Evolutionary conservation across 305 asterid species (phyloP), one percentile per base, ranked within the genome.

Genomic region (Solanum hybrid): DNA sequence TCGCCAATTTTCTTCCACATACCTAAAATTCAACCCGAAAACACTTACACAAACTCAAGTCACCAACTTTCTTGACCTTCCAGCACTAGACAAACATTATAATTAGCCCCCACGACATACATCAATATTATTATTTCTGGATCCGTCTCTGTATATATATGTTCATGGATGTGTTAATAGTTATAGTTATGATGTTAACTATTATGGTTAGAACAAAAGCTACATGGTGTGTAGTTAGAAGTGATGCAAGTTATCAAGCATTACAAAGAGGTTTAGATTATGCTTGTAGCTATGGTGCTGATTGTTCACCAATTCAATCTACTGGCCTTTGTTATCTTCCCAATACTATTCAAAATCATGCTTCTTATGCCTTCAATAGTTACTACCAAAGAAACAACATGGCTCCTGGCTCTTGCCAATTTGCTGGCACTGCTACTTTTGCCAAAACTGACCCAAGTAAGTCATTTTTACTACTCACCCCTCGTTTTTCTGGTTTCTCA

Each of bases 361-460:
- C 98, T 69, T 95, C 99, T 2, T 97, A 97, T 88, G 99, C 99
- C 29, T 96, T 94, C 92, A 94, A 97, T 79, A 97, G 98, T 56
- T 97, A 85, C 29, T 97, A 88, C 5, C 98, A 95, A 91, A 94
- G 98, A 78, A 94, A 31, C 86, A 94, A 91, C 22, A 93, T 90
- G 91, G 96, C 96, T 3, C 98, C 97, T 40, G 98, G 93, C 66
- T 90, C 99, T 46, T 97, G 99, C 24, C 86, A 90, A 86, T 97
- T 97, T 89, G 89, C 94, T 78, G 96, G 96, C 90, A 92, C 97
- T 5, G 95, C 99, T 89, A 89, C 94, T 91, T 12, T 96, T 13
- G 98, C 99, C 16, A 95, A 87, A 91, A 95, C 99, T 89, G 98
- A 97, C 64, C 99, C 99, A 89, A 97, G 99, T 97, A 60, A 51